Evolutionary conservation across 441 rosid species (phyloP), one percentile per base, ranked within the genome.

Genomic region (Manihot esculenta): DNA sequence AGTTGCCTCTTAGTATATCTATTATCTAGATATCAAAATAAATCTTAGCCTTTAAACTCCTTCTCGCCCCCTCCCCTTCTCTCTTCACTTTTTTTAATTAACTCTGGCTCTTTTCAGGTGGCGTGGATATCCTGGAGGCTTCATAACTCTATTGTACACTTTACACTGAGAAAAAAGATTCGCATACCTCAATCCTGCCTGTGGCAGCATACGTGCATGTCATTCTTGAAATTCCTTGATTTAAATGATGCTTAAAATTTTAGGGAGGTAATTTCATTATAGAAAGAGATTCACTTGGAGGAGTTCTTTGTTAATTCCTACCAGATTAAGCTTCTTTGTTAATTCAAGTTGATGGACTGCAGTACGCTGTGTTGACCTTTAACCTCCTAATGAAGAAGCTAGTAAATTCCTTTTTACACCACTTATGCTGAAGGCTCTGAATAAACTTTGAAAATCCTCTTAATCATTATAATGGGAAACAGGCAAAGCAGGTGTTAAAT

Each of bases 51-150:
- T 55, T 21, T 10, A 9, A 26, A 7, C 4, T 4, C 33, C 33
- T 4, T 30, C 4, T 30, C 33, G 1, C 4, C 4, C 4, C 1
- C n/a, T n/a, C n/a, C n/a, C n/a, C n/a, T n/a, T n/a, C n/a, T n/a
- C n/a, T n/a, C n/a, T n/a, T n/a, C n/a, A n/a, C n/a, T n/a, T n/a
- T n/a, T n/a, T n/a, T n/a, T n/a, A n/a, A n/a, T n/a, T n/a, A n/a
- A n/a, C n/a, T n/a, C n/a, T 42, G 5, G 21, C 11, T 20, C 15
- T 15, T 47, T 62, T 54, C 69, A 62, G 77, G 65, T 62, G 71
- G 72, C 72, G 27, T 42, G 64, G 53, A 68, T 54, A 15, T 18
- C 17, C 17, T 44, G 21, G 59, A 54, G 69, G 69, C 64, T 45
- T 38, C 27, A 53, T n/a, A 30, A 55, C 23, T 18, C n/a, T 27